phyloP scores from a whole-genome alignment of 768 basidiomycete species.

The Clathrus columnatus region DNA sequence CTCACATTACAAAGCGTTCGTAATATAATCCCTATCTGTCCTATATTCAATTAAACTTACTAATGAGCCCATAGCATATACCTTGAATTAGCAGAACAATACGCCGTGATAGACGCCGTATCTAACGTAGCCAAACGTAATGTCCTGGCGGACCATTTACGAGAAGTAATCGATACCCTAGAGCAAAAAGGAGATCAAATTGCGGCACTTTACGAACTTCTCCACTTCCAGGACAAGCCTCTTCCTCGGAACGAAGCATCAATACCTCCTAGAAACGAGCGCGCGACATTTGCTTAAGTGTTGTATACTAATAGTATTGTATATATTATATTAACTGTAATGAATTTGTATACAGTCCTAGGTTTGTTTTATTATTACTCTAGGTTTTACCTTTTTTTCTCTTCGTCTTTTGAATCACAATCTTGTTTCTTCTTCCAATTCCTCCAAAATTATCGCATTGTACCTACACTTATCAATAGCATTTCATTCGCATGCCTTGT shows the following conservation, averaged over 20 bases:
- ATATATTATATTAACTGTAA: too few species aligned
- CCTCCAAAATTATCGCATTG: neutral
- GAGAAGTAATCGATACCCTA: constrained; percentile 84
- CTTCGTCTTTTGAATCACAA: too few species aligned
- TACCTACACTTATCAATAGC: neutral
- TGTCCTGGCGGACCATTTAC: constrained; percentile 79
- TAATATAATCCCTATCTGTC: constrained; percentile 11
- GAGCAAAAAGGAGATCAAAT: constrained; percentile 97
- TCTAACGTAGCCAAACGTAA: constrained; percentile 76
- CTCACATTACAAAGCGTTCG: constrained; percentile 86
- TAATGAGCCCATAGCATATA: constrained; percentile 56
- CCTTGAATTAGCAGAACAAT: constrained; percentile 84
- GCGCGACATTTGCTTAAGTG: neutral
- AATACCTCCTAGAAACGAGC: too few species aligned
- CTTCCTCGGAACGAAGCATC: neutral
- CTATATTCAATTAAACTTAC: constrained; percentile 3
- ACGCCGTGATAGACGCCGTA: constrained; percentile 79
- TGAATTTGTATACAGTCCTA: neutral
- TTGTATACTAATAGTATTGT: neutral
- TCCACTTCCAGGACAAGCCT: constrained; percentile 63
- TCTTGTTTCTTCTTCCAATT: neutral
- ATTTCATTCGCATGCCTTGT: neutral
- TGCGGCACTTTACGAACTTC: constrained; percentile 77
- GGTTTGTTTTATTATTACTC: neutral
- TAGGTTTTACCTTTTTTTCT: neutral